Percentiles rank a stretch among this genome's conserved stretches.
These are phyloP conservation scores for Phytophthora kernoviae DNA, from an alignment of 352 stramenopile species.

Conservation along the genomic window DNA sequence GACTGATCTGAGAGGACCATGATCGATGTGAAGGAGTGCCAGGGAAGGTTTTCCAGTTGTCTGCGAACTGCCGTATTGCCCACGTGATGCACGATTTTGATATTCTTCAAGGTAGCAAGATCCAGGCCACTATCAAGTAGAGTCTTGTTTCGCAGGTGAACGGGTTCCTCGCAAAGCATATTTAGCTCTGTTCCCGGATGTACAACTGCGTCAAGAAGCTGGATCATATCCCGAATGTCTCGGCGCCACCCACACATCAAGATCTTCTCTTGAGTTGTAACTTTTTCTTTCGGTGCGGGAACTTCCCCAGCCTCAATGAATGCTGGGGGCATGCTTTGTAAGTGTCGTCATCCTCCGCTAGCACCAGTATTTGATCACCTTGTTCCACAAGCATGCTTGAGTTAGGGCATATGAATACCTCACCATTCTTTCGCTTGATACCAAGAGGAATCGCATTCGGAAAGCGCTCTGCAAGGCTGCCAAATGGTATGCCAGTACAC, in stretches of 20 bases:
- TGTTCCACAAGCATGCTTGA: constrained; percentile 24
- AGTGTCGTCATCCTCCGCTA: constrained; percentile 83
- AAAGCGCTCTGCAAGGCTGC: constrained; percentile 62
- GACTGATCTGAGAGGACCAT: constrained; percentile 73
- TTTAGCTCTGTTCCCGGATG: constrained; percentile 53
- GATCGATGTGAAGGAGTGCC: constrained; percentile 68
- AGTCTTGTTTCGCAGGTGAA: constrained; percentile 51
- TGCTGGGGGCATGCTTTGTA: constrained; percentile 59
- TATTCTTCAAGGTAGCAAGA: constrained; percentile 46
- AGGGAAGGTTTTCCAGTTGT: constrained; percentile 50
- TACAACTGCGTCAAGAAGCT: constrained; percentile 70
- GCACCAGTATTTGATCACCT: constrained; percentile 69
- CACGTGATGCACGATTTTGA: constrained; percentile 59
- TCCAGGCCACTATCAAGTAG: constrained; percentile 56
- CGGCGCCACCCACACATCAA: constrained; percentile 83
- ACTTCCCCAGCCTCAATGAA: constrained; percentile 35
- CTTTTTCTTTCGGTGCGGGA: constrained; percentile 15
- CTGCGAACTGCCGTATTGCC: constrained; percentile 73
- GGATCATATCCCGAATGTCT: constrained; percentile 84
- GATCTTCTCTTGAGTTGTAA: constrained; percentile 47
- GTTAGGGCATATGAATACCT: constrained; percentile 51
- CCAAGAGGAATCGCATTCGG: constrained; percentile 74
- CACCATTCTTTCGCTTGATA: constrained; percentile 52
- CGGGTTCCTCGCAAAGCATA: constrained; percentile 70
- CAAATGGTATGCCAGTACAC: constrained; percentile 63